A percentile compares a stretch with the other conserved stretches of the same genome.
Evolutionary conservation across 73 alveolate genomes (phyloP).

Genomic region (Effrenium voratum): DNA sequence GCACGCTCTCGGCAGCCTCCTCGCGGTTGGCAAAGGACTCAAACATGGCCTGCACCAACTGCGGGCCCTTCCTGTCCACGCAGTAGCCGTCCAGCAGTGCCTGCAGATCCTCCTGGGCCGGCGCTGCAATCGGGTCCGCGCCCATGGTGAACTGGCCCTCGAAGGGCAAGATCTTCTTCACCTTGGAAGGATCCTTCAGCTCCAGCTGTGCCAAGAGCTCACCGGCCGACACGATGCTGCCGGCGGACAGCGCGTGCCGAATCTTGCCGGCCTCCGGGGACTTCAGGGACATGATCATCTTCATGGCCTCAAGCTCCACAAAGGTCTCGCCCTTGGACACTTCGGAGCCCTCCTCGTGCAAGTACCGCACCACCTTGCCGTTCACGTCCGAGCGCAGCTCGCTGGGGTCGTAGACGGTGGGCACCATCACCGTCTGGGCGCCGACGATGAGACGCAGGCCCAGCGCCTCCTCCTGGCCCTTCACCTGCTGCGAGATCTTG

Average conservation of each 20-base stretch:
- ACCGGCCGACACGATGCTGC: conserved; percentile 89
- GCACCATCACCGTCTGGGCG: conserved; percentile 76
- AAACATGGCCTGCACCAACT: conserved; percentile 53
- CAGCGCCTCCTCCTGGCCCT: conserved; percentile 59
- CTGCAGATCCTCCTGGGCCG: conserved; percentile 3
- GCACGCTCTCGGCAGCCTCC: conserved; percentile 77
- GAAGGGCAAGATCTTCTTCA: conserved; percentile 70
- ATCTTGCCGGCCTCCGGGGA: conserved; percentile 59
- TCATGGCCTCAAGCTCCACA: conserved; percentile 91
- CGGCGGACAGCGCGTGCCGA: conserved; percentile 74
- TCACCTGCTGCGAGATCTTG: conserved; percentile 57
- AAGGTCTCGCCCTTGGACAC: conserved; percentile 74
- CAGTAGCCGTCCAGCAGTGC: conserved; percentile 70
- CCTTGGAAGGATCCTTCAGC: conserved; percentile 78
- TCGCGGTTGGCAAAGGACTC: conserved; percentile 60
- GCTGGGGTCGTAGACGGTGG: conserved; percentile 84
- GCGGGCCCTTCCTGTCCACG: conserved; percentile 48
- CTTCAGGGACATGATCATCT: conserved; percentile 94
- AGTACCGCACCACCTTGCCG: conserved; percentile 92
- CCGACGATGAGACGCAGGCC: conserved; percentile 78
- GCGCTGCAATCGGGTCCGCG: not conserved
- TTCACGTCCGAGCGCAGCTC: conserved; percentile 94
- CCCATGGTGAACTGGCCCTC: conserved; percentile 45
- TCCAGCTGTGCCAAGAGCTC: conserved; percentile 73
- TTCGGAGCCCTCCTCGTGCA: conserved; percentile 90